phyloP scores from a whole-genome alignment of 2,329 filamentous ascomycete genomes.

The Ascochyta viciae-villosae region DNA sequence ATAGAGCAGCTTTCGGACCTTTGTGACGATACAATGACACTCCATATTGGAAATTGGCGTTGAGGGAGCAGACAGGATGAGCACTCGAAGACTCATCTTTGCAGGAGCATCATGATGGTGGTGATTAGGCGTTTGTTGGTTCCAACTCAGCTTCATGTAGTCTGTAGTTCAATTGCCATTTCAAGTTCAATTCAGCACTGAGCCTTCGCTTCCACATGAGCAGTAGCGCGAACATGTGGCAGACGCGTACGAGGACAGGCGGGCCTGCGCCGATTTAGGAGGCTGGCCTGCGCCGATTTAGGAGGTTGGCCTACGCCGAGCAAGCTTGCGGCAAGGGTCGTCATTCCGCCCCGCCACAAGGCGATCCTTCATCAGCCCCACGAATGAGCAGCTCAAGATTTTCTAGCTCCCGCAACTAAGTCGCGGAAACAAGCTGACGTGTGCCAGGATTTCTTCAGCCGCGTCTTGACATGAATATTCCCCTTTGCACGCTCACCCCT shows the following conservation, averaged over 20 bases:
- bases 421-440: slow-evolving; percentile 8
- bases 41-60: slow-evolving; percentile 13
- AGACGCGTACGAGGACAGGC: not conserved
- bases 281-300: slow-evolving; percentile 2
- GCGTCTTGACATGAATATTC: slow-evolving; percentile 1
- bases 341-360: not conserved
- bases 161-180: slow-evolving; percentile 6
- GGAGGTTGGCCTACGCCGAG: slow-evolving; percentile 3
- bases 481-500: not conserved
- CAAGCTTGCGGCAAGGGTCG: slow-evolving; percentile 3
- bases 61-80: slow-evolving; percentile 13
- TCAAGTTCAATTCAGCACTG: not conserved
- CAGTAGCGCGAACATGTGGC: too few species aligned
- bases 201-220: not conserved
- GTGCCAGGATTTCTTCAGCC: slow-evolving; percentile 3
- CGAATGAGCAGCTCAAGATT: slow-evolving; percentile 6
- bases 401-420: slow-evolving; percentile 10
- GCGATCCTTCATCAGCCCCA: slow-evolving; percentile 1
- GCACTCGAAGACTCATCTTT: slow-evolving; percentile 2
- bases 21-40: slow-evolving; percentile 19
- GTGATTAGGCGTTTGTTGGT: slow-evolving; percentile 3
- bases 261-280: not conserved
- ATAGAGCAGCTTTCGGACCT: slow-evolving; percentile 2
- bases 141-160: slow-evolving; percentile 6
- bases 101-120: slow-evolving; percentile 4